Base-by-base conservation (phyloP, 345 rosid species). In the Hirschfeldia incana region DNA sequence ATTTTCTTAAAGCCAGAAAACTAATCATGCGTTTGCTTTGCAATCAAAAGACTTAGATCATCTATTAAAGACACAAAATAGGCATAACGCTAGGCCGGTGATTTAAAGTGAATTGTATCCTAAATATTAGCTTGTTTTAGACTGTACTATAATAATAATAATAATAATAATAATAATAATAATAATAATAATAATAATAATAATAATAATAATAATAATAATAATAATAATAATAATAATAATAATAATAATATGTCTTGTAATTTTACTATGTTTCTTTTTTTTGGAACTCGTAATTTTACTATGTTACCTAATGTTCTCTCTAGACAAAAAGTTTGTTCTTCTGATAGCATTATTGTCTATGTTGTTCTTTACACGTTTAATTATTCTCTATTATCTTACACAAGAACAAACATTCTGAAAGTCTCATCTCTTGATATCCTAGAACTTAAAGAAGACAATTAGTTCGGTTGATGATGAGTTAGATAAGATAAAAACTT, bases 21-120 rank as follows among this genome's bases (percentile, higher is more conserved):
- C 55, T 65, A 58, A 39, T 42, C 6, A 66, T 57, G 73, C 39
- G 62, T 42, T 42, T 72, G 39, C 62, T 72, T 21, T 79, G 64
- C 36, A 78, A 9, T 66, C 6, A 60, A 30, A 78, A 79, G 62
- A 78, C 13, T 5, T 44, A 15, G 64, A 77, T 27, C 39, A 69
- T 60, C 62, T 13, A 8, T 37, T 37, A 46, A 42, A 73, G 59
- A 72, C 12, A 15, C 42, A 44, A 79, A 44, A 79, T 73, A 67
- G 12, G 68, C 44, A 73, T 67, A 73, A 58, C 51, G 16, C 59
- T 73, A 73, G 82, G 82, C 78, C 78, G 82, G 82, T 79, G 69
- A 79, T 73, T 57, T 34, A 67, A 61, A 60, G 74, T 51, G 58
- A 61, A 44, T 4, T 27, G 51, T 60, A 79, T 67, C 55, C 70